phyloP scores from a whole-genome alignment of 805 yeast species.

The Pachysolen tannophilus region DNA sequence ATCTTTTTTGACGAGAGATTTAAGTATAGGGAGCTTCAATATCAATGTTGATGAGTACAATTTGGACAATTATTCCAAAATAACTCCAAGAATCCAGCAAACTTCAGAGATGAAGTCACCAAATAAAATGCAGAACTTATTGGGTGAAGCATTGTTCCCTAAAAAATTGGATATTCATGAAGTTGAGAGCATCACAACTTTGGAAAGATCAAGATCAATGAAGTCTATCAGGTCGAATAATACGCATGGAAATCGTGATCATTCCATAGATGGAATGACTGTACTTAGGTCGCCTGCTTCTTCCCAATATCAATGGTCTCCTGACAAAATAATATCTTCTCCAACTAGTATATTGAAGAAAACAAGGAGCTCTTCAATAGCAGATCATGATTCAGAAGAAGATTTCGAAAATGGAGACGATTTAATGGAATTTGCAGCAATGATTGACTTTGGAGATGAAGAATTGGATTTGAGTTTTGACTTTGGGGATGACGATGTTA shows the following conservation, averaged over 20 bases:
- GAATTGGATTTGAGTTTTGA: conserved; percentile 25
- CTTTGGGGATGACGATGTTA: conserved; percentile 10
- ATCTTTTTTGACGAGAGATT: conserved; percentile 3
- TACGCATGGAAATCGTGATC: conserved; percentile 10
- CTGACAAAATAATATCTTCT: conserved; percentile 16
- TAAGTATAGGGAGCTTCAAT: conserved; percentile 8
- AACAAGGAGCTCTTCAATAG: conserved; percentile 22
- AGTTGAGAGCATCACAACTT: conserved; percentile 63
- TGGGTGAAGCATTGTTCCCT: conserved; percentile 62
- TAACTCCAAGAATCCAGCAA: neutral
- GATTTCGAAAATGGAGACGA: conserved; percentile 25
- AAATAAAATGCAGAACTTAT: conserved; percentile 21
- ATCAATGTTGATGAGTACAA: conserved; percentile 7
- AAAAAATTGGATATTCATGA: conserved; percentile 58
- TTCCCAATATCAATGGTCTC: conserved; percentile 5
- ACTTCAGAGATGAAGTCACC: conserved; percentile 9
- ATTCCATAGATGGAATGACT: conserved; percentile 34
- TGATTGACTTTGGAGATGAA: conserved; percentile 37
- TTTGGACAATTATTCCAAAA: conserved; percentile 3
- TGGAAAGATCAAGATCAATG: conserved; percentile 58
- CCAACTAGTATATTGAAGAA: conserved; percentile 28
- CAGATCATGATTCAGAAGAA: too few relatives aligned
- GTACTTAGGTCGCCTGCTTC: conserved; percentile 25
- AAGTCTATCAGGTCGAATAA: conserved; percentile 35
- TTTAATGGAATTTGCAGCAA: conserved; percentile 36